phyloP scores from a whole-genome alignment of 768 basidiomycete species.

The Pisolithus microcarpus region DNA sequence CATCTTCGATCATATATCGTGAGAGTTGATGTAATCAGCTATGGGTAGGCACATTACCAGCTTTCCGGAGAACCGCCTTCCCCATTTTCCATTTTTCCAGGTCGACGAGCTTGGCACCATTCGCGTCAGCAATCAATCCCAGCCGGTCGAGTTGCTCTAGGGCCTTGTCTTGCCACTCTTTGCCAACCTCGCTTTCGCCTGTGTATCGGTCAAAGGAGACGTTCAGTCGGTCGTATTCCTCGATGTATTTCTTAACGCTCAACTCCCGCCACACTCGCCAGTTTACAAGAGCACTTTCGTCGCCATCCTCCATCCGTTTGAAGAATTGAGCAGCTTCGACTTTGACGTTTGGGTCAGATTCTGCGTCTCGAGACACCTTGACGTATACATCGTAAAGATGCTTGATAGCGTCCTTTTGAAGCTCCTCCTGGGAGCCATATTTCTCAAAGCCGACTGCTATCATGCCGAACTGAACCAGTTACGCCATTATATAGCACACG shows the following conservation, averaged over 20 bases:
- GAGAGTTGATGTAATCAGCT: background rate
- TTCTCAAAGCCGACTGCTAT: slow-evolving; percentile 88
- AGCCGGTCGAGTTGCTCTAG: slow-evolving; percentile 61
- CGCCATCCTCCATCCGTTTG: slow-evolving; percentile 91
- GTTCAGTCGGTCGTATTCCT: slow-evolving; percentile 85
- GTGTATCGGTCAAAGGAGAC: slow-evolving; percentile 88
- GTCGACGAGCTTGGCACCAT: slow-evolving; percentile 83
- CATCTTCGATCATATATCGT: slow-evolving; percentile 44
- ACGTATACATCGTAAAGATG: slow-evolving; percentile 95
- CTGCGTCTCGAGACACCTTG: slow-evolving; percentile 83
- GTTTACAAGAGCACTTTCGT: slow-evolving; percentile 72
- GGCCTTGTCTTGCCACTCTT: slow-evolving; percentile 66
- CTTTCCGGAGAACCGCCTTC: slow-evolving; percentile 86
- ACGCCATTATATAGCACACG: too few relatives aligned
- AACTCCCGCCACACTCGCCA: slow-evolving; percentile 93
- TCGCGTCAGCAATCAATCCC: slow-evolving; percentile 65
- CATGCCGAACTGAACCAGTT: slow-evolving; percentile 58
- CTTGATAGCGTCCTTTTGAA: slow-evolving; percentile 86
- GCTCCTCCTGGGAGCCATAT: slow-evolving; percentile 79
- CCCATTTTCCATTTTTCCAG: slow-evolving; percentile 86
- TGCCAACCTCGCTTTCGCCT: slow-evolving; percentile 79
- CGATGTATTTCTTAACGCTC: slow-evolving; percentile 82
- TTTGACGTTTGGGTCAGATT: slow-evolving; percentile 63
- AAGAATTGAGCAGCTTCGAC: slow-evolving; percentile 79
- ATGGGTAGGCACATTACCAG: slow-evolving; percentile 38